These are phyloP conservation scores for Brassica incana DNA, from an alignment of 345 rosid species.

Conservation along the genomic window DNA sequence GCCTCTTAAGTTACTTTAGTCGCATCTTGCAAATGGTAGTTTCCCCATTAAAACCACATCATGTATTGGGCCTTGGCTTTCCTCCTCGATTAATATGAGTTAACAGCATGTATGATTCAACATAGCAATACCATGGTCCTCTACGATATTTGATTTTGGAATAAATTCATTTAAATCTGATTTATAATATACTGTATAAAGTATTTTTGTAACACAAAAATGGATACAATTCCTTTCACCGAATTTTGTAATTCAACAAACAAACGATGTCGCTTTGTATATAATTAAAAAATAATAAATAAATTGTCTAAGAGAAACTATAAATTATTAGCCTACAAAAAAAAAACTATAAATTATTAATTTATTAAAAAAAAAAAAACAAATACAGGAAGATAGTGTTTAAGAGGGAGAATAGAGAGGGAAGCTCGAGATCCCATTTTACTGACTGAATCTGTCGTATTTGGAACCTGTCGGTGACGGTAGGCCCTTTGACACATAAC, in stretches of 20 bases:
- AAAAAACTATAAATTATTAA: neutral
- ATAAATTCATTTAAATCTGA: neutral
- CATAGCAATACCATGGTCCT: neutral
- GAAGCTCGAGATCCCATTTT: conserved; percentile 33
- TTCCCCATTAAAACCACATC: neutral
- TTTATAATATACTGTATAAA: neutral
- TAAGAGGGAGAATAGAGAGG: neutral
- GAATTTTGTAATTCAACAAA: neutral
- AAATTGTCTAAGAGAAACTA: neutral
- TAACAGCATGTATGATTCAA: neutral
- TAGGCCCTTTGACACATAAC: conserved; percentile 28
- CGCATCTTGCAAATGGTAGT: neutral
- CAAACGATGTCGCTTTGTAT: neutral
- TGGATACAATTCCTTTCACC: neutral
- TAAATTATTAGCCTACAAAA: neutral
- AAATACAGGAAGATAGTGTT: neutral
- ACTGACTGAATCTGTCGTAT: conserved; percentile 7
- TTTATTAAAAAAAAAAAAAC: neutral
- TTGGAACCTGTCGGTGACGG: conserved; percentile 31
- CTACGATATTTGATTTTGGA: neutral
- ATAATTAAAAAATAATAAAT: neutral
- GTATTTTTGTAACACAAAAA: neutral
- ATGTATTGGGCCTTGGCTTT: conserved; percentile 18
- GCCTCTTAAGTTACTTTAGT: conserved; percentile 13
- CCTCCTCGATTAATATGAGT: neutral